These are phyloP conservation scores for Stemphylium beticola DNA, from an alignment of 2,329 filamentous ascomycete genomes.

Conservation along the genomic window DNA sequence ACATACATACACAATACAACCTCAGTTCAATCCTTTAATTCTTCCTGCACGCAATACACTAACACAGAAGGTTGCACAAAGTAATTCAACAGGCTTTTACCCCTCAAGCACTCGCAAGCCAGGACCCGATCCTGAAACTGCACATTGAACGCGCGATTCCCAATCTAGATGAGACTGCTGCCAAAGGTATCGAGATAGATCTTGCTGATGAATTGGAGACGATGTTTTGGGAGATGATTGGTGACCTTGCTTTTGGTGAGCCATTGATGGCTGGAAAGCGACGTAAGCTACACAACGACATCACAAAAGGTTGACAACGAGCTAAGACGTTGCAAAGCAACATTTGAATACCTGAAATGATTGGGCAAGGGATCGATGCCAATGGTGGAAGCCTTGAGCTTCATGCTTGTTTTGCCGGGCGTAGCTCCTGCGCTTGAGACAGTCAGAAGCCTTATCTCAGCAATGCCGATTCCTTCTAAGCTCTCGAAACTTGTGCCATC, in stretches of 20 bases:
- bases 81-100: conserved; percentile 4
- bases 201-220: conserved; percentile 2
- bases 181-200: neutral
- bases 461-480: conserved; percentile 1
- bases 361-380: conserved; percentile 3
- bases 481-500: conserved; percentile 1
- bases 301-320: neutral
- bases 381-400: conserved; percentile 2
- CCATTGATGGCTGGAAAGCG: conserved; percentile 4
- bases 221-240: conserved; percentile 3
- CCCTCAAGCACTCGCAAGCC: conserved; percentile 3
- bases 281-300: neutral
- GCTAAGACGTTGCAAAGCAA: neutral
- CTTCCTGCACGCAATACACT: too few relatives aligned
- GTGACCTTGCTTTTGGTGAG: conserved; percentile 3
- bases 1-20: too few relatives aligned
- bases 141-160: neutral
- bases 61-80: conserved; percentile 2
- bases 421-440: conserved; percentile 1
- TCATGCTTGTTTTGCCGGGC: conserved; percentile 6
- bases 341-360: neutral
- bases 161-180: neutral
- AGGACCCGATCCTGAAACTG: conserved; percentile 1
- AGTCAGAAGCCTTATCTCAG: conserved; percentile 1
- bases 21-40: too few relatives aligned